A percentile compares a stretch with the other conserved stretches of the same genome.
phyloP scores from a whole-genome alignment of 176 grass and related monocot genomes.

The Zea luxurians region DNA sequence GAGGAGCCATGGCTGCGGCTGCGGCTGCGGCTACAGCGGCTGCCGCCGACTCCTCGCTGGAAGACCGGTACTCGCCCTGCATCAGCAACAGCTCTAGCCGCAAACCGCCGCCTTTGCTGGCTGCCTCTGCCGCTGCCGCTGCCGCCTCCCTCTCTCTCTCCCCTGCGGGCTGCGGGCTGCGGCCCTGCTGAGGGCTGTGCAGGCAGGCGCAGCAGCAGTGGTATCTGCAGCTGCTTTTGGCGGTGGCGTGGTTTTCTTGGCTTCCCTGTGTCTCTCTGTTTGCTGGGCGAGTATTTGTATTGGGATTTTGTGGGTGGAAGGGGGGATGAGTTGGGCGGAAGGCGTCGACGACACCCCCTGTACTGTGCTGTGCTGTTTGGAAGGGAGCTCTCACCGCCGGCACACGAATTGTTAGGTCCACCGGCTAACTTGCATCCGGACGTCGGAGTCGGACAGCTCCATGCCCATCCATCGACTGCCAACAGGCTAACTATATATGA shows the following conservation, averaged over 20 bases:
- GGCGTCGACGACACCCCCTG: constrained; percentile 43
- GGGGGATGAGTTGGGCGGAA: constrained; percentile 46
- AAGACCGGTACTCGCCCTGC: constrained; percentile 64
- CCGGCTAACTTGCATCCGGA: constrained; percentile 35
- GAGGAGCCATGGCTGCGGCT: constrained; percentile 33
- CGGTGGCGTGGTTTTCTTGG: constrained; percentile 26
- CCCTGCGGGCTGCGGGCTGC: too few species aligned
- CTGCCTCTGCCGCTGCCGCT: background rate
- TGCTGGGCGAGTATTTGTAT: constrained; percentile 51
- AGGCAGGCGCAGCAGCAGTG: background rate
- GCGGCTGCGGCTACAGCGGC: background rate
- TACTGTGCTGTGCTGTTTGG: constrained; percentile 49
- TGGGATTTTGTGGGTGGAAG: constrained; percentile 41
- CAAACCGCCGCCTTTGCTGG: constrained; percentile 5
- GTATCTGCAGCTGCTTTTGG: constrained; percentile 43
- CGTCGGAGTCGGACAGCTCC: background rate
- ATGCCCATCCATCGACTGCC: background rate
- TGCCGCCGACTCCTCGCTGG: constrained; percentile 49
- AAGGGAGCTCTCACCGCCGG: constrained; percentile 26
- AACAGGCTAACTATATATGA: too few species aligned
- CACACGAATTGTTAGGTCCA: constrained; percentile 40
- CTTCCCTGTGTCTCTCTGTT: constrained; percentile 28
- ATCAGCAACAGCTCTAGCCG: constrained; percentile 29
- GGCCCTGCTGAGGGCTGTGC: background rate
- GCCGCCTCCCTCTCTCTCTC: constrained; percentile 1